Base-by-base conservation (phyloP, 345 rosid genomes). In the Carallia brachiata region DNA sequence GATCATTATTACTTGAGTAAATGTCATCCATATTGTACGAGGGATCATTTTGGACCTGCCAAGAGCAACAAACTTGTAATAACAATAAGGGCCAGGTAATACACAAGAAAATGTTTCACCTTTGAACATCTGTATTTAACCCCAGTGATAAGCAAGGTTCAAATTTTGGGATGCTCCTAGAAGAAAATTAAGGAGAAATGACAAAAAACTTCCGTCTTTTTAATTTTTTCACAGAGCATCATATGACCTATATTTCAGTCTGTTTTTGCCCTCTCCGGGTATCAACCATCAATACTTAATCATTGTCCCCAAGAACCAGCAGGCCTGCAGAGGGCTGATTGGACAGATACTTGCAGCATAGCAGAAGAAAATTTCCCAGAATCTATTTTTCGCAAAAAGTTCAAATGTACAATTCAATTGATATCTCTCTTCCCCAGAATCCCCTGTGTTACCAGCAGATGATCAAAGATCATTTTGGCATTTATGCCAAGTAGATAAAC, bases 21-120 rank as follows among this genome's bases (percentile, higher is more conserved):
- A 82, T 60, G 86, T 78, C 84, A 84, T 86, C 93, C 93, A 88
- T 40, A 84, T 23, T 30, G 93, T 86, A 0, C 90, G 85, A 19
- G 93, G 90, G 59, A 82, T 68, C 44, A 71, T 68, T 78, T 73
- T 84, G 19, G 87, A 63, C 83, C 93, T 84, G 86, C 75, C 80
- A 58, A 59, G 18, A 71, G 65, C 12, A 37, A 40, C 1, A 12
- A 18, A 47, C 31, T 31, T 23, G 19, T 61, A 30, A 30, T 52
- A 19, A 30, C 37, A 28, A 36, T 31, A 5, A 48, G n/a, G 30
- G 23, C 57, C 23, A 60, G 27, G 23, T 27, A 62, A 64, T 34
- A 28, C 2, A 54, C 8, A 36, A 39, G 23, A 19, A 52, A 39
- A 74, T 32, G 67, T 50, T n/a, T 32, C 52, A 32, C 63, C 18